phyloP scores from a whole-genome alignment of 805 yeast genomes.

The Jamesozyma gamospora region DNA sequence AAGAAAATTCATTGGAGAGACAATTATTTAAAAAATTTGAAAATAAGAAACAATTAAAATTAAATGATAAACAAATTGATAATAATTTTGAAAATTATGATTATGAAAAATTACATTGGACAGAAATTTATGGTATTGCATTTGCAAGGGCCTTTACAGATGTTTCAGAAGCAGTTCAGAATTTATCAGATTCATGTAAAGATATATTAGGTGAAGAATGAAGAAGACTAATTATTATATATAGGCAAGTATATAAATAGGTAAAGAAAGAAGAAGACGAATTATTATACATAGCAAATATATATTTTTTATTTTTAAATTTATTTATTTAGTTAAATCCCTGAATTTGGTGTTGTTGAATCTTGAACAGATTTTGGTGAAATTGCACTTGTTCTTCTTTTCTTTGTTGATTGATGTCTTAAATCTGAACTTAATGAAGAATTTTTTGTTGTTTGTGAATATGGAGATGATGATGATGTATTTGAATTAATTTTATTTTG shows the following conservation, averaged over 20 bases:
- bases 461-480: not conserved
- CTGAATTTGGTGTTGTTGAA: not conserved
- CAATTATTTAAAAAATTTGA: conserved; percentile 6
- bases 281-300: no score
- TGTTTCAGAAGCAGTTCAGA: conserved; percentile 35
- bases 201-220: conserved; percentile 37
- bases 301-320: no score
- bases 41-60: not conserved
- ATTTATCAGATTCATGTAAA: conserved; percentile 30
- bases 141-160: conserved; percentile 40
- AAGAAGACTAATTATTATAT: no score
- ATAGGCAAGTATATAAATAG: no score
- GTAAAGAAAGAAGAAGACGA: no score
- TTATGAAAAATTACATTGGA: conserved; percentile 33
- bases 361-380: conserved; percentile 8
- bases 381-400: conserved; percentile 10
- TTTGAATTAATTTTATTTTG: not conserved
- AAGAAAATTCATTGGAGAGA: conserved; percentile 6
- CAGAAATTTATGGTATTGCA: conserved; percentile 40
- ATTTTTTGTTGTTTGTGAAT: not conserved
- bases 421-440: not conserved
- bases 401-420: conserved; percentile 4
- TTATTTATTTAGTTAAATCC: no score
- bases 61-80: not conserved
- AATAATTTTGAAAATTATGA: not conserved